Evolutionary conservation across 2,329 filamentous ascomycete species (phyloP).

Genomic region (Dothiorella sarmentorum): DNA sequence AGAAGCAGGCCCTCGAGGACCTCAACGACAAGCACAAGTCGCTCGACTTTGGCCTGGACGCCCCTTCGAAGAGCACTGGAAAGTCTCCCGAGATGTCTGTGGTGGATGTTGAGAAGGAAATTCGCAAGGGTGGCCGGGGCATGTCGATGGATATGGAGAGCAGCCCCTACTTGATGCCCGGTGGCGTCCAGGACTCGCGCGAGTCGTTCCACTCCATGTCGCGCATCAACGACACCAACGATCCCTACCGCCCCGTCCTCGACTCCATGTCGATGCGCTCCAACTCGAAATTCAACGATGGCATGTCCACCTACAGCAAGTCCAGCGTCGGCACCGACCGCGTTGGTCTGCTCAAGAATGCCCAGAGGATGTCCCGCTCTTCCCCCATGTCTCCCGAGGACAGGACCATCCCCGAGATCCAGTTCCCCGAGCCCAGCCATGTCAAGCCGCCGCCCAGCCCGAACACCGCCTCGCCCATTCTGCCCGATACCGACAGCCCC

Average conservation of each 20-base stretch:
- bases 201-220: conserved; percentile 85
- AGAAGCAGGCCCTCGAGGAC: conserved; percentile 73
- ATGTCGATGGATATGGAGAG: conserved; percentile 65
- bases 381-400: conserved; percentile 37
- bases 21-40: conserved; percentile 82
- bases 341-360: conserved; percentile 54
- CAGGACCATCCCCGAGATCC: conserved; percentile 30
- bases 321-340: conserved; percentile 47
- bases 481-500: not conserved
- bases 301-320: conserved; percentile 49
- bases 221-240: conserved; percentile 65
- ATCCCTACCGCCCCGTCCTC: conserved; percentile 72
- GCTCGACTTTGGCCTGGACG: conserved; percentile 83
- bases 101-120: conserved; percentile 48
- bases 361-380: conserved; percentile 53
- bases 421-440: conserved; percentile 32
- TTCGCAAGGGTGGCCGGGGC: conserved; percentile 43
- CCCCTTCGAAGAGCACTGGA: conserved; percentile 21
- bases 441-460: conserved; percentile 15
- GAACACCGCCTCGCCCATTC: not conserved
- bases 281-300: conserved; percentile 35
- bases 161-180: conserved; percentile 91
- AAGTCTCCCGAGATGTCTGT: conserved; percentile 54
- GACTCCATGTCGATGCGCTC: conserved; percentile 37
- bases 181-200: conserved; percentile 70